These are phyloP conservation scores for Hordeum marinum DNA, from an alignment of 176 grass and related monocot species.

Conservation along the genomic window DNA sequence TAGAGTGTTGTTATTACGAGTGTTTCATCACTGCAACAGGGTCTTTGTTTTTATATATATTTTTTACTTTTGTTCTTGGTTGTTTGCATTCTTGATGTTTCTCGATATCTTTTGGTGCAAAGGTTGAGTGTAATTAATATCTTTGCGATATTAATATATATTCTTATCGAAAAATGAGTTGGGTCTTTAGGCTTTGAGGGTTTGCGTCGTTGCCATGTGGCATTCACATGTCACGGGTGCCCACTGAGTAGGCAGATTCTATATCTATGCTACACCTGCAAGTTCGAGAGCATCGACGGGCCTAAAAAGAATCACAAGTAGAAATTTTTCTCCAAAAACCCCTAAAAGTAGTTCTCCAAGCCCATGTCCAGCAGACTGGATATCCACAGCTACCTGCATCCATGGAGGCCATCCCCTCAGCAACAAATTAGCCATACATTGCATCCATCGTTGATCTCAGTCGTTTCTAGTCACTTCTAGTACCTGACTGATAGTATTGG, in stretches of 20 bases:
- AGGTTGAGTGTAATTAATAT: too few relatives aligned
- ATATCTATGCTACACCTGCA: neutral
- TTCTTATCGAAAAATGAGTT: too few relatives aligned
- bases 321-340: neutral
- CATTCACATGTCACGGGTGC: too few relatives aligned
- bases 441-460: neutral
- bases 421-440: neutral
- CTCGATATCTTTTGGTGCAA: too few relatives aligned
- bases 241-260: too few relatives aligned
- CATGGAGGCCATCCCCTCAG: neutral
- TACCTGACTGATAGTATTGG: neutral
- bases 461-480: neutral
- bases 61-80: too few relatives aligned
- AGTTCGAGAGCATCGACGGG: neutral
- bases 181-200: neutral
- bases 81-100: too few relatives aligned
- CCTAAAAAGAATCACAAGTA: neutral
- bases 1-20: too few relatives aligned
- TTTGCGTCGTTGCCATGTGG: too few relatives aligned
- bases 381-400: neutral
- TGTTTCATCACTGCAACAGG: too few relatives aligned
- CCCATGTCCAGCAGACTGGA: neutral
- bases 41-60: too few relatives aligned
- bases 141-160: too few relatives aligned
- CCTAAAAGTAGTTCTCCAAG: neutral